Percentiles rank a stretch among this genome's conserved stretches.
These are phyloP conservation scores for Lasiosphaeria ovina DNA, from an alignment of 495 filamentous ascomycete genomes.

Conservation along the genomic window DNA sequence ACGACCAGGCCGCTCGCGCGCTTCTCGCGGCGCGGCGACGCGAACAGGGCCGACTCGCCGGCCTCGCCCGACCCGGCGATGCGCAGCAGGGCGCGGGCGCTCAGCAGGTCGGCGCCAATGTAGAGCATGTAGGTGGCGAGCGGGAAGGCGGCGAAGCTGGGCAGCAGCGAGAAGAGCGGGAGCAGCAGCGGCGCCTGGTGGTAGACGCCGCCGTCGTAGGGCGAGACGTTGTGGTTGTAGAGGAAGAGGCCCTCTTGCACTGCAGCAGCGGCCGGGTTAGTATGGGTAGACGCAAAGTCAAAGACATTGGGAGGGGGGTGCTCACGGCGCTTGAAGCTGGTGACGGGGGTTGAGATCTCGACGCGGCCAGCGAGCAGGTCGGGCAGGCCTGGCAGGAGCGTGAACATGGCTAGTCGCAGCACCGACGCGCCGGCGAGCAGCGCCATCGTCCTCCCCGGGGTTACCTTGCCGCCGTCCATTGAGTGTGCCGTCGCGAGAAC, in stretches of 20 bases:
- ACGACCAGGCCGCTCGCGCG: slow-evolving; percentile 74
- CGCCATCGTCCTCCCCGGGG: slow-evolving; percentile 60
- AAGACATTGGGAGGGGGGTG: slow-evolving; percentile 3
- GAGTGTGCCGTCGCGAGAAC: slow-evolving; percentile 27
- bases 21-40: slow-evolving; percentile 72
- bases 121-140: slow-evolving; percentile 78
- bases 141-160: slow-evolving; percentile 60
- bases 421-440: slow-evolving; percentile 75
- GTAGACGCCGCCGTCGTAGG: slow-evolving; percentile 96
- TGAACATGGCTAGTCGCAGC: slow-evolving; percentile 76
- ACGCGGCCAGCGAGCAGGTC: slow-evolving; percentile 86
- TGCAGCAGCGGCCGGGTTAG: slow-evolving; percentile 34
- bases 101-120: slow-evolving; percentile 75
- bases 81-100: slow-evolving; percentile 74
- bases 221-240: slow-evolving; percentile 92
- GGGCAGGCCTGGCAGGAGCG: slow-evolving; percentile 78
- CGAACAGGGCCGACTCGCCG: slow-evolving; percentile 66
- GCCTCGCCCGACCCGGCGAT: slow-evolving; percentile 85
- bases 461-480: slow-evolving; percentile 48
- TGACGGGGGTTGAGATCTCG: slow-evolving; percentile 94
- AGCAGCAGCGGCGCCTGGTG: slow-evolving; percentile 95
- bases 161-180: slow-evolving; percentile 84
- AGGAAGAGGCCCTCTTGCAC: slow-evolving; percentile 96
- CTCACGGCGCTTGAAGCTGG: slow-evolving; percentile 95
- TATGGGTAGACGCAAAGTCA: neutral